phyloP scores from a whole-genome alignment of 371 early-diverging fungal species.

The Syncephalis fuscata region DNA sequence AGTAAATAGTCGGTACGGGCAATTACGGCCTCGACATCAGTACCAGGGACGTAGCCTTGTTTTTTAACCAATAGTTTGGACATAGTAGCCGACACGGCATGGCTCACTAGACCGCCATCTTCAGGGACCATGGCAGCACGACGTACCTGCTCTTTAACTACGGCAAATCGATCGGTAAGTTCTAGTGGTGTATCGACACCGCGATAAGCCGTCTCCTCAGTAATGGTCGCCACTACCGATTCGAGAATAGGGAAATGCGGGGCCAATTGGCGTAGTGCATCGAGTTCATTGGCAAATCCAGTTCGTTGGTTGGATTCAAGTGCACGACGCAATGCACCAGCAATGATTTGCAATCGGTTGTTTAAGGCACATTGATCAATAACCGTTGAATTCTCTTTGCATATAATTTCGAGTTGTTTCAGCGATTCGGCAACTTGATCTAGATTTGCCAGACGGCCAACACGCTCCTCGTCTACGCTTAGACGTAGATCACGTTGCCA shows the following conservation, averaged over 20 bases:
- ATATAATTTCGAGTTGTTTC: constrained; percentile 45
- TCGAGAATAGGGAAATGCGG: constrained; percentile 39
- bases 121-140: constrained; percentile 74
- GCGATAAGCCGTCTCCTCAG: constrained; percentile 30
- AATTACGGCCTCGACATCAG: constrained; percentile 78
- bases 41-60: constrained; percentile 71
- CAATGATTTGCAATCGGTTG: constrained; percentile 30
- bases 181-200: constrained; percentile 59
- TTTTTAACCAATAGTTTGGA: constrained; percentile 71
- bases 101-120: constrained; percentile 70
- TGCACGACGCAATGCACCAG: constrained; percentile 29
- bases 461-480: constrained; percentile 78
- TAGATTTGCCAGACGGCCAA: constrained; percentile 72
- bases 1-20: constrained; percentile 69
- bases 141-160: constrained; percentile 52
- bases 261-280: constrained; percentile 29
- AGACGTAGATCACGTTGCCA: constrained; percentile 50
- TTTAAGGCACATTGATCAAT: constrained; percentile 31
- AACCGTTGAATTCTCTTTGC: constrained; percentile 36
- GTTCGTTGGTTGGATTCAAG: constrained; percentile 16
- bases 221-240: constrained; percentile 41
- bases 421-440: constrained; percentile 63
- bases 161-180: constrained; percentile 53
- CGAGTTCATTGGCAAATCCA: constrained; percentile 54
- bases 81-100: constrained; percentile 51